phyloP scores from a whole-genome alignment of 441 rosid genomes.

The Corymbia calophylla region DNA sequence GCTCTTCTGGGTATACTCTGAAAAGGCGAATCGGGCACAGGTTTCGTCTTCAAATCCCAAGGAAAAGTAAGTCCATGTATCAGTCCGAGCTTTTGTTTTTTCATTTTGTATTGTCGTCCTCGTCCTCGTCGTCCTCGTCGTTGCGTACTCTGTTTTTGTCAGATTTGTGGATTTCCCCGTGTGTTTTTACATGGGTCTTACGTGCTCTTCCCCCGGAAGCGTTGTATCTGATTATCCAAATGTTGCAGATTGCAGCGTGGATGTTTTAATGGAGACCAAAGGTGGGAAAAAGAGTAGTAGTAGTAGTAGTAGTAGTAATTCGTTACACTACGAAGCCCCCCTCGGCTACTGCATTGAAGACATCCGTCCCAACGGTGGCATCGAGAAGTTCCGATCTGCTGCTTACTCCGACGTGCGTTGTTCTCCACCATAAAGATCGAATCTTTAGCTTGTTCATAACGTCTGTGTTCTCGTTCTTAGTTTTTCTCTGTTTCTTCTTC shows the following conservation, averaged over 20 bases:
- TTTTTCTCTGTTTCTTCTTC: neutral
- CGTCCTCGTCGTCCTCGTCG: neutral
- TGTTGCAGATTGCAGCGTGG: constrained; percentile 15
- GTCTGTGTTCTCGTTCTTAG: neutral
- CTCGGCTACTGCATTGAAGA: constrained; percentile 58
- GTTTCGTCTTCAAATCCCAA: neutral
- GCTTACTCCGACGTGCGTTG: constrained; percentile 44
- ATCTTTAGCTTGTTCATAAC: neutral
- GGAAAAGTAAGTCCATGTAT: neutral
- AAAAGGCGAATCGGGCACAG: neutral
- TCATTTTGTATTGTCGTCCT: too few relatives aligned
- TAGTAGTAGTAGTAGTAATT: constrained; percentile 4
- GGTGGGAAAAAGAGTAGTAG: constrained; percentile 34
- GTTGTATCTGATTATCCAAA: neutral
- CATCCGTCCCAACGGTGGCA: constrained; percentile 52
- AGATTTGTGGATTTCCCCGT: neutral
- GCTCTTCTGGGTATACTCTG: neutral
- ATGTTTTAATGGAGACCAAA: constrained; percentile 47
- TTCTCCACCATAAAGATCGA: neutral
- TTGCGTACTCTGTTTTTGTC: neutral
- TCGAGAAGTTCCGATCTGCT: constrained; percentile 52
- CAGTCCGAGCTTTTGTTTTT: neutral
- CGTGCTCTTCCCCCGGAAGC: neutral
- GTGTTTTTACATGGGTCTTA: neutral
- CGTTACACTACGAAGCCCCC: constrained; percentile 39